Conservation (phyloP, 1,139 yeast genomes). For the Magnusiomyces suaveolens region DNA sequence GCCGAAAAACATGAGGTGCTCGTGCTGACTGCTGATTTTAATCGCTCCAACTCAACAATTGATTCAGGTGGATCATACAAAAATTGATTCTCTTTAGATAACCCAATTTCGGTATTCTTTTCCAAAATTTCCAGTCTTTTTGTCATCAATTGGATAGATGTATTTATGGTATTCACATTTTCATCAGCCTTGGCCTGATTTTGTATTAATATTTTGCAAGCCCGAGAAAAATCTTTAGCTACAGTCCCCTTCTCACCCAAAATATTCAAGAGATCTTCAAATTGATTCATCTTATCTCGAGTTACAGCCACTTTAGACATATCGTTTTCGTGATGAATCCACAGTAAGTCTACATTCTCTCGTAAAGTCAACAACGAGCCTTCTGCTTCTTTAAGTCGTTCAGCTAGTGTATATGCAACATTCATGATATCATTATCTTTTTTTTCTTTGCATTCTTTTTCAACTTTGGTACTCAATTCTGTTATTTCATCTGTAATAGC, state of each 20-base stretch:
- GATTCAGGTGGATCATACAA: no score
- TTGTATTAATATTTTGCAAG: not conserved
- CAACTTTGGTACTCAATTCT: not conserved
- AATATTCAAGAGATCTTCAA: not conserved
- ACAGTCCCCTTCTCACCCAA: not conserved
- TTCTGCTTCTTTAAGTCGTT: not conserved
- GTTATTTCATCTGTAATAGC: not conserved
- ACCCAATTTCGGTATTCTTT: not conserved
- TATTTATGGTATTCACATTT: not conserved
- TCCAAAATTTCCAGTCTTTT: not conserved
- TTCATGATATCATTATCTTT: no score
- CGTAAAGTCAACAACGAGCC: conserved; percentile 3
- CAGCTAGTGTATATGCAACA: not conserved
- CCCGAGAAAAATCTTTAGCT: not conserved
- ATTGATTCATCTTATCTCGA: not conserved
- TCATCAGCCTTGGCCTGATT: not conserved
- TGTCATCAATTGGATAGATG: not conserved
- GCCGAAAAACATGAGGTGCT: not conserved
- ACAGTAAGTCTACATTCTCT: not conserved
- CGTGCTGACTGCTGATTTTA: not conserved
- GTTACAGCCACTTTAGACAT: not conserved
- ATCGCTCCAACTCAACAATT: not conserved
- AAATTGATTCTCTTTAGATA: no score
- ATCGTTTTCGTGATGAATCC: not conserved
- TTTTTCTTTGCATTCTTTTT: not conserved